Percentiles rank a stretch among this genome's conserved stretches.
Evolutionary conservation across 2,329 filamentous ascomycete genomes (phyloP).

Genomic region (Pyricularia grisea): DNA sequence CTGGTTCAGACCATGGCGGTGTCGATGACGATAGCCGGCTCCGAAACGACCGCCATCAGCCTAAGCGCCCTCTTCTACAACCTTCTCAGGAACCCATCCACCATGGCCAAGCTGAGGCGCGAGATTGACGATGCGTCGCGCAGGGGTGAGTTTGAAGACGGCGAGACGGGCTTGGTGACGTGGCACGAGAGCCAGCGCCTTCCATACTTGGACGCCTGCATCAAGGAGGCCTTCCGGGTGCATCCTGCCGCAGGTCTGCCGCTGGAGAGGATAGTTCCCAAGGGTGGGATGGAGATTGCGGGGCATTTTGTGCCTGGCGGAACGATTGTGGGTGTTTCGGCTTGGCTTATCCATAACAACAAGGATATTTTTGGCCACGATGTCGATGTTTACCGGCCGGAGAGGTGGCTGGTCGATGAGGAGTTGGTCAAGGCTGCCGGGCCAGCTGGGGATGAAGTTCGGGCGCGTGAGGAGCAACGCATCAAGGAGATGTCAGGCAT

Average conservation of each 20-base stretch:
- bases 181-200: slow-evolving; percentile 62
- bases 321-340: slow-evolving; percentile 65
- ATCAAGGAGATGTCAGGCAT: slow-evolving; percentile 57
- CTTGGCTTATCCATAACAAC: slow-evolving; percentile 65
- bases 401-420: slow-evolving; percentile 51
- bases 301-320: slow-evolving; percentile 56
- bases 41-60: slow-evolving; percentile 71
- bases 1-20: slow-evolving; percentile 63
- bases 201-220: slow-evolving; percentile 66
- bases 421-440: slow-evolving; percentile 14
- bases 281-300: slow-evolving; percentile 51
- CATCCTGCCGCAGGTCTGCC: slow-evolving; percentile 67
- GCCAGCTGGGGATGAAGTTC: slow-evolving; percentile 6
- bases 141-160: slow-evolving; percentile 39
- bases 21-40: slow-evolving; percentile 66
- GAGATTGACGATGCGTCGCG: slow-evolving; percentile 54
- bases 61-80: slow-evolving; percentile 66
- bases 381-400: slow-evolving; percentile 56
- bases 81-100: slow-evolving; percentile 52
- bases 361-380: slow-evolving; percentile 60
- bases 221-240: slow-evolving; percentile 70
- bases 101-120: slow-evolving; percentile 42
- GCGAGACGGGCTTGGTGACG: slow-evolving; percentile 51
- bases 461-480: slow-evolving; percentile 35
- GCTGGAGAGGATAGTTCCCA: slow-evolving; percentile 64